Evolutionary conservation across 1,284 basidiomycete genomes (phyloP), one percentile per base, ranked within the genome.

Genomic region (Rhodotorula sp.): DNA sequence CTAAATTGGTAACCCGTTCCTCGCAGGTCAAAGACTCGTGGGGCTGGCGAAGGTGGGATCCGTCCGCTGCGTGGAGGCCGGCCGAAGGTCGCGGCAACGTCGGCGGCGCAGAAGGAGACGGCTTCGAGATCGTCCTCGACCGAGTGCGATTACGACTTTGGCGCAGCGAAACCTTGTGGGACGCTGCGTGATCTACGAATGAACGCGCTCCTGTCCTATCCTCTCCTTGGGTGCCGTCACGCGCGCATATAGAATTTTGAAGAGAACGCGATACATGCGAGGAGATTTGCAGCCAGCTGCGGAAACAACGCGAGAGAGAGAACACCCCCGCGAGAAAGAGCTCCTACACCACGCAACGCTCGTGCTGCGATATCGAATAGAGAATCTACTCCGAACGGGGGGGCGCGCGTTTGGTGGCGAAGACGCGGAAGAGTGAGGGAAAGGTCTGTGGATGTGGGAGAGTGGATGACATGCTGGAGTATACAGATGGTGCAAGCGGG

Each of bases 1-100:
- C 54, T 56, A 8, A 56, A 21, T 0, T 0, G 14, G 20, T 5
- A 14, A 14, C 3, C 48, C 5, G 34, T 15, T 5, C 12, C 6
- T 18, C 3, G 26, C 62, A 90, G 88, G 87, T 90, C 75, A 90
- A 90, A 80, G 85, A 87, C 20, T 87, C 87, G 0, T 90, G 89
- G 89, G 89, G 89, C 18, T 91, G 88, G 88, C 79, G 80, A 16
- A 86, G 89, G 73, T 90, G 89, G 88, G 85, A 90, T 76, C 76
- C 77, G 80, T 86, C 29, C 82, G 84, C 15, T 0, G 79, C 78
- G 16, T 90, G 89, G 89, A 76, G 78, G 34, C 82, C 83, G 56
- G 79, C 79, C 68, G 85, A 65, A 83, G 87, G 74, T 21, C 67
- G 60, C 46, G 67, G 51, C 23, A 62, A 60, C 20, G 70, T 65